phyloP scores from a whole-genome alignment of 176 grass and related monocot species.

The Rhynchospora pubera region DNA sequence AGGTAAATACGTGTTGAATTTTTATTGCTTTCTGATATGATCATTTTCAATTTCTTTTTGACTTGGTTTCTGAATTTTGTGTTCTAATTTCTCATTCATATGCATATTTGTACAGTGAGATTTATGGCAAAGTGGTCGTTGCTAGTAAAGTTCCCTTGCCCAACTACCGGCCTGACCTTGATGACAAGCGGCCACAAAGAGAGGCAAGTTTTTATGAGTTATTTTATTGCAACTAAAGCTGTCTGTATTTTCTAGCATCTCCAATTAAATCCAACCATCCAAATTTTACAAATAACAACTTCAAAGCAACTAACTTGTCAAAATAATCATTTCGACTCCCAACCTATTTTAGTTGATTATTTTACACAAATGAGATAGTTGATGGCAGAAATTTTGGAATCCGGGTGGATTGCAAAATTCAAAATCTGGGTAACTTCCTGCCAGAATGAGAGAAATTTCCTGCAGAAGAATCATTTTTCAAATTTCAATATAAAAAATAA shows the following conservation, averaged over 20 bases:
- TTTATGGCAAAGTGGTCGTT: constrained; percentile 87
- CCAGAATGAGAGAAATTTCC: not conserved
- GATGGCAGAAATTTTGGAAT: not conserved
- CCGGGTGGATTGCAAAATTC: not conserved
- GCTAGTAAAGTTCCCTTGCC: constrained; percentile 88
- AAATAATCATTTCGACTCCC: not conserved
- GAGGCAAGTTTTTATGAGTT: constrained; percentile 33
- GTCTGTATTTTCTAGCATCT: not conserved
- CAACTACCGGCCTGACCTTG: constrained; percentile 87
- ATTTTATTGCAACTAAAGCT: not conserved
- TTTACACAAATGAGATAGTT: not conserved
- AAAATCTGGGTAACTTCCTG: not conserved
- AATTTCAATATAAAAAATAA: not conserved
- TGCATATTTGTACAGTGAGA: constrained; percentile 39
- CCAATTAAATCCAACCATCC: too few species aligned
- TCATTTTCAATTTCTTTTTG: not conserved
- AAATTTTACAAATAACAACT: not conserved
- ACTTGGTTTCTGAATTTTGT: not conserved
- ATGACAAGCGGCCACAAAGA: constrained; percentile 89
- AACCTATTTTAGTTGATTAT: not conserved
- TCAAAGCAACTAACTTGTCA: not conserved
- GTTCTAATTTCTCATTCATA: constrained; percentile 13
- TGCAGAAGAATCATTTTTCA: not conserved
- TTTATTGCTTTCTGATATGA: not conserved
- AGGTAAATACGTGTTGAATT: constrained; percentile 34